A percentile compares a stretch with the other conserved stretches of the same genome.
These are phyloP conservation scores for Alternaria panax DNA, from an alignment of 2,329 filamentous ascomycete species.

Conservation along the genomic window DNA sequence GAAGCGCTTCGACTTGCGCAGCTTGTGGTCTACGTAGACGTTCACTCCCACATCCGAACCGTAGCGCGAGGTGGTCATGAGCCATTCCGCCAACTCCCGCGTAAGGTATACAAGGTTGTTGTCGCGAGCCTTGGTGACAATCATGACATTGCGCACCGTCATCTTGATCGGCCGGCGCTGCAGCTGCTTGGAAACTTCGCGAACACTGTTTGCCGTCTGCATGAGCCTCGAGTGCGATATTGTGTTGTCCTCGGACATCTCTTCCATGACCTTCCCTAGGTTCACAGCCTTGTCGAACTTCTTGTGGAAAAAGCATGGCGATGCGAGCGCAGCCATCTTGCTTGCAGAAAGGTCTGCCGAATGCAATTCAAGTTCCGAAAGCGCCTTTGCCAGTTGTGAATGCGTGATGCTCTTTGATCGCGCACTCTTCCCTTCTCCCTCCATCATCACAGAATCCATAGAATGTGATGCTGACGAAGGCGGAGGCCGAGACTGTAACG, in stretches of 20 bases:
- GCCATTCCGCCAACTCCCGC: constrained; percentile 84
- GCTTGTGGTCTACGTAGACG: constrained; percentile 97
- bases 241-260: constrained; percentile 86
- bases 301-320: constrained; percentile 97
- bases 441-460: constrained; percentile 65
- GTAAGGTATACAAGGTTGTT: constrained; percentile 91
- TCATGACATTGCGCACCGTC: constrained; percentile 94
- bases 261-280: constrained; percentile 91
- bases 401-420: constrained; percentile 43
- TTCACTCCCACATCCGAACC: constrained; percentile 90
- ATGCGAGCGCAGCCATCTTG: constrained; percentile 75
- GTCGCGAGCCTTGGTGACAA: constrained; percentile 96
- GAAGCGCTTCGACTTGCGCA: constrained; percentile 88
- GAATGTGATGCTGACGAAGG: constrained; percentile 63
- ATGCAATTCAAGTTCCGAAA: constrained; percentile 60
- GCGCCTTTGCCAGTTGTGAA: constrained; percentile 68
- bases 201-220: constrained; percentile 92
- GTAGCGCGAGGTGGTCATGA: constrained; percentile 87
- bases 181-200: constrained; percentile 94
- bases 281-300: constrained; percentile 96
- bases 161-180: constrained; percentile 91
- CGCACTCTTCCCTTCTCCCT: constrained; percentile 36
- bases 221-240: constrained; percentile 94
- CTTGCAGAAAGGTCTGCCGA: constrained; percentile 52
- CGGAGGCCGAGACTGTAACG: constrained; percentile 70